phyloP scores from a whole-genome alignment of 2,329 filamentous ascomycete species.

The Botrytis porri region DNA sequence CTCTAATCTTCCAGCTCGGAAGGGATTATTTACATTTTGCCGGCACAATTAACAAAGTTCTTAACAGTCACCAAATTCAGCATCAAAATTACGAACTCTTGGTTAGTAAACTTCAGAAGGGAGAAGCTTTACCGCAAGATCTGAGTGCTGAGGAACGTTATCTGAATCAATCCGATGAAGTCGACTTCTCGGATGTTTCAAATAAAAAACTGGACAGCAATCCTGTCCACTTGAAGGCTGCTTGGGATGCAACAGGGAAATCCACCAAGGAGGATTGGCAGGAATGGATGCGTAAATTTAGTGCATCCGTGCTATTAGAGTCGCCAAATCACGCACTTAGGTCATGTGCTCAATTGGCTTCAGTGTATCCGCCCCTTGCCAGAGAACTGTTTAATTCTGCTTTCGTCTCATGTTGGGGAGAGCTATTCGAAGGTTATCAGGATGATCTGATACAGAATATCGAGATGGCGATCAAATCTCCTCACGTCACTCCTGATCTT shows the following conservation, averaged over 20 bases:
- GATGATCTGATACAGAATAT: constrained; percentile 95
- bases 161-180: constrained; percentile 73
- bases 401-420: constrained; percentile 98
- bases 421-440: constrained; percentile 94
- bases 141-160: constrained; percentile 84
- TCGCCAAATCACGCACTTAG: constrained; percentile 93
- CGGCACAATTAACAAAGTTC: constrained; percentile 84
- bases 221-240: constrained; percentile 91
- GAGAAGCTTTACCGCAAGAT: constrained; percentile 91
- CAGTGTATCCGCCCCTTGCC: constrained; percentile 86
- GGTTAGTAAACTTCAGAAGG: constrained; percentile 88
- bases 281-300: constrained; percentile 97
- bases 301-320: constrained; percentile 89
- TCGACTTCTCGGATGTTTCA: constrained; percentile 75
- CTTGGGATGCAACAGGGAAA: constrained; percentile 95
- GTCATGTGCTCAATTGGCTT: constrained; percentile 87
- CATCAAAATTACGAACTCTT: constrained; percentile 91
- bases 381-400: constrained; percentile 97
- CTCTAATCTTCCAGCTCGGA: constrained; percentile 91
- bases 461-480: constrained; percentile 90
- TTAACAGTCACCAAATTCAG: constrained; percentile 75
- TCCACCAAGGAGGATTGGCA: constrained; percentile 99
- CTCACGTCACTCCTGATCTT: constrained; percentile 93
- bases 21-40: constrained; percentile 95
- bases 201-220: constrained; percentile 97